Evolutionary conservation across 1,284 basidiomycete genomes (phyloP).

Genomic region (Phlebopus sp.): DNA sequence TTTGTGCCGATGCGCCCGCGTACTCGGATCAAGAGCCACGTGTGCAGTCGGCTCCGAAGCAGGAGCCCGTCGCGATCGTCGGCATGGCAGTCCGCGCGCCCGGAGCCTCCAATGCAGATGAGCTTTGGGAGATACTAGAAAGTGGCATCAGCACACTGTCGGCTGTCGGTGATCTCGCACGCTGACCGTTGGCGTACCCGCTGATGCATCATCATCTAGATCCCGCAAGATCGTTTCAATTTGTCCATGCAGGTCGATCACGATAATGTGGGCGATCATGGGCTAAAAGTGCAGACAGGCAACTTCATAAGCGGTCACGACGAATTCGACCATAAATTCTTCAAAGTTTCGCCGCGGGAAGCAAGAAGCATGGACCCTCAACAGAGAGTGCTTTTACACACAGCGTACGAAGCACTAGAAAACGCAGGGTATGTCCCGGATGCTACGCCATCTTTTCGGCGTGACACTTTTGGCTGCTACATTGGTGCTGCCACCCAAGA

Average conservation of each 20-base stretch:
- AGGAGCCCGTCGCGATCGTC: conserved; percentile 63
- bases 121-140: conserved; percentile 60
- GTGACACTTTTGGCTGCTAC: conserved; percentile 59
- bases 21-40: conserved; percentile 11
- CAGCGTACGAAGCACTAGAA: conserved; percentile 66
- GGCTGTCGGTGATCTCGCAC: conserved; percentile 40
- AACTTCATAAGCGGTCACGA: conserved; percentile 60
- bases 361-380: conserved; percentile 74
- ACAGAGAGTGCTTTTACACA: conserved; percentile 63
- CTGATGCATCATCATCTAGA: conserved; percentile 36
- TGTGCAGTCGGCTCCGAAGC: conserved; percentile 18
- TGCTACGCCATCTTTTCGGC: conserved; percentile 47
- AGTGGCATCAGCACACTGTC: conserved; percentile 55
- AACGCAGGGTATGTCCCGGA: conserved; percentile 65
- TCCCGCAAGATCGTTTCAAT: conserved; percentile 58
- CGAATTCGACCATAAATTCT: conserved; percentile 67
- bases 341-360: conserved; percentile 69
- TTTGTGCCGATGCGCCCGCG: conserved; percentile 34
- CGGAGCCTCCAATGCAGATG: conserved; percentile 44
- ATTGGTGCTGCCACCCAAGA: conserved; percentile 68
- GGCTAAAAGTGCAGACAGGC: conserved; percentile 53
- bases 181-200: conserved; percentile 3
- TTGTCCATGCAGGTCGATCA: conserved; percentile 37
- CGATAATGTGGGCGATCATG: conserved; percentile 28
- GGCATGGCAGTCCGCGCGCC: conserved; percentile 70